Conservation (phyloP, 805 yeast genomes). For the Wickerhamomyces bovis region DNA sequence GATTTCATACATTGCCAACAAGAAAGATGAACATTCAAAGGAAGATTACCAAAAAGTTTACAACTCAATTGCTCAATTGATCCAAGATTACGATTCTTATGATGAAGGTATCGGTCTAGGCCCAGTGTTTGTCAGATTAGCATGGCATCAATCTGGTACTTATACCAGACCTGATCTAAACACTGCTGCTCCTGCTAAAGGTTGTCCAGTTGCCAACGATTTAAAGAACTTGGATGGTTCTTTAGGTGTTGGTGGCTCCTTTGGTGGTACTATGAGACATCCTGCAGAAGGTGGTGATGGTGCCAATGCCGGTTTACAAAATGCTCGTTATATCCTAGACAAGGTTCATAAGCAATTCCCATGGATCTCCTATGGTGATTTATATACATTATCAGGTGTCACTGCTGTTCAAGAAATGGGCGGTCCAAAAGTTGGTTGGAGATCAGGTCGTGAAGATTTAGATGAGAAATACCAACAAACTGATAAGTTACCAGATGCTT, state of each 20-base stretch:
- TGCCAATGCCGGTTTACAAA: slow-evolving; percentile 45
- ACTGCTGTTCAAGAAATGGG: slow-evolving; percentile 72
- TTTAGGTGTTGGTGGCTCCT: slow-evolving; percentile 50
- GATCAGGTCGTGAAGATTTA: slow-evolving; percentile 70
- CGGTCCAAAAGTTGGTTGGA: slow-evolving; percentile 78
- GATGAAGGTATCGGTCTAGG: slow-evolving; percentile 69
- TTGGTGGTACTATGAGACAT: slow-evolving; percentile 63
- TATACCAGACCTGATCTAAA: slow-evolving; percentile 39
- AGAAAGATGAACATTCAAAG: slow-evolving; percentile 8
- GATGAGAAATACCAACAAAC: slow-evolving; percentile 47
- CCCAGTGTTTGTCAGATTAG: slow-evolving; percentile 71
- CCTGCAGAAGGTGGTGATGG: slow-evolving; percentile 47
- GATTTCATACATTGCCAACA: slow-evolving; percentile 2
- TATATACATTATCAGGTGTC: slow-evolving; percentile 76
- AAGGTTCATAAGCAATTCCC: slow-evolving; percentile 52
- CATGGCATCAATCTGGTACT: slow-evolving; percentile 89
- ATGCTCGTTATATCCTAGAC: slow-evolving; percentile 47
- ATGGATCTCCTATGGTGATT: slow-evolving; percentile 74
- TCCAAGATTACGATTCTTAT: slow-evolving; percentile 49
- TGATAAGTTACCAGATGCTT: slow-evolving; percentile 72
- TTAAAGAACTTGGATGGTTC: slow-evolving; percentile 6
- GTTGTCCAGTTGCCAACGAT: slow-evolving; percentile 24
- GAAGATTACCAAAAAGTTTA: slow-evolving; percentile 62
- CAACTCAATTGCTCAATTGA: slow-evolving; percentile 62
- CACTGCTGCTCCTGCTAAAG: slow-evolving; percentile 30